phyloP scores from a whole-genome alignment of 345 rosid genomes.

The Ricinus communis region DNA sequence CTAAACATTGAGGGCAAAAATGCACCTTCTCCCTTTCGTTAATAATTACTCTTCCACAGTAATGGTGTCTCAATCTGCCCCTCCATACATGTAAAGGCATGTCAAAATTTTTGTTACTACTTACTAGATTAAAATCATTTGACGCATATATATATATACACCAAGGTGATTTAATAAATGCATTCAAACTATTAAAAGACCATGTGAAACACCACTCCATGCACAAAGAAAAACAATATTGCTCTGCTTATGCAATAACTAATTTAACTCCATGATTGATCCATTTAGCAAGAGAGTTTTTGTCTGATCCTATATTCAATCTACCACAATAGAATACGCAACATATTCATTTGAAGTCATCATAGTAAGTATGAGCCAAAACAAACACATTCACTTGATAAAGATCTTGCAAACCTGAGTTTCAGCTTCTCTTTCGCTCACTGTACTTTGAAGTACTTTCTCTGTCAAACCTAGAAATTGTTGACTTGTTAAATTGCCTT shows the following conservation, averaged over 20 bases:
- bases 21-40: too few relatives aligned
- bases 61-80: not conserved
- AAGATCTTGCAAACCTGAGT: slow-evolving; percentile 52
- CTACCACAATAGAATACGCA: not conserved
- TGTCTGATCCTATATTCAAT: not conserved
- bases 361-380: not conserved
- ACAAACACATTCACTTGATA: not conserved
- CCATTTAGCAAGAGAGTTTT: not conserved
- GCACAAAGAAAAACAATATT: not conserved
- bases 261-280: not conserved
- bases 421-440: slow-evolving; percentile 84
- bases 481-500: slow-evolving; percentile 12
- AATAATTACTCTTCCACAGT: not conserved
- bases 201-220: not conserved
- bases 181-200: not conserved
- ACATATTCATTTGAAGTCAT: not conserved
- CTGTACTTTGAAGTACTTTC: slow-evolving; percentile 63
- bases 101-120: not conserved
- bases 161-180: not conserved
- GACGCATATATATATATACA: not conserved
- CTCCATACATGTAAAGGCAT: not conserved
- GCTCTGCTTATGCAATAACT: not conserved
- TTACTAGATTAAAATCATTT: too few relatives aligned
- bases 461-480: slow-evolving; percentile 66
- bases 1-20: too few relatives aligned